Evolutionary conservation across 805 yeast genomes (phyloP).

Genomic region (Grigorovia humatica): DNA sequence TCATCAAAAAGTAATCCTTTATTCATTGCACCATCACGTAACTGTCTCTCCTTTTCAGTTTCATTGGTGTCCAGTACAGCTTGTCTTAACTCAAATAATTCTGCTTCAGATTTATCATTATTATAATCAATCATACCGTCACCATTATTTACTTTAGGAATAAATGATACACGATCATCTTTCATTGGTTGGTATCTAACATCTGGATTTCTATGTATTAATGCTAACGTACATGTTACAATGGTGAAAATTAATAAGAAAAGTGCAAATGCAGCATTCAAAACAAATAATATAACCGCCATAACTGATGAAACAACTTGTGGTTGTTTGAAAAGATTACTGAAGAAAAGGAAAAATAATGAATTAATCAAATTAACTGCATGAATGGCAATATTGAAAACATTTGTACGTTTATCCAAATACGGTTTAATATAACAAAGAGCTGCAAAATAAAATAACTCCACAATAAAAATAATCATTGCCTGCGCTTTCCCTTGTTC

Average conservation of each 20-base stretch:
- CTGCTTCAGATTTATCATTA: constrained; percentile 22
- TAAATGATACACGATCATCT: constrained; percentile 94
- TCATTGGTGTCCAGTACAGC: constrained; percentile 30
- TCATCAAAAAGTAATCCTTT: constrained; percentile 1
- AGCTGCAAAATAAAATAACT: constrained; percentile 54
- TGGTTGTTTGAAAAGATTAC: constrained; percentile 74
- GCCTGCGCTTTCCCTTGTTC: constrained; percentile 73
- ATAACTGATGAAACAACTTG: constrained; percentile 82
- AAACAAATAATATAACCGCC: constrained; percentile 79
- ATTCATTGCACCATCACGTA: constrained; percentile 17
- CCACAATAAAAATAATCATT: constrained; percentile 62
- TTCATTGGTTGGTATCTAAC: constrained; percentile 91
- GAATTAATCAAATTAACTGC: constrained; percentile 74
- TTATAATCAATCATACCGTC: constrained; percentile 14
- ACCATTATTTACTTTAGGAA: constrained; percentile 49
- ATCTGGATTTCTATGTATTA: constrained; percentile 86
- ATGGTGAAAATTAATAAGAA: constrained; percentile 76
- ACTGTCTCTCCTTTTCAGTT: constrained; percentile 21
- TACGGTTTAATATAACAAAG: constrained; percentile 73
- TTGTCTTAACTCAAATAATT: constrained; percentile 28
- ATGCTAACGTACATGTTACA: constrained; percentile 75
- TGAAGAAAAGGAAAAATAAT: constrained; percentile 79
- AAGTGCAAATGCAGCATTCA: constrained; percentile 83
- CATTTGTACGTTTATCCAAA: constrained; percentile 90
- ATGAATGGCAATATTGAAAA: constrained; percentile 81